Evolutionary conservation across 2,329 filamentous ascomycete species (phyloP).

Genomic region (Tolypocladium amazonense): DNA sequence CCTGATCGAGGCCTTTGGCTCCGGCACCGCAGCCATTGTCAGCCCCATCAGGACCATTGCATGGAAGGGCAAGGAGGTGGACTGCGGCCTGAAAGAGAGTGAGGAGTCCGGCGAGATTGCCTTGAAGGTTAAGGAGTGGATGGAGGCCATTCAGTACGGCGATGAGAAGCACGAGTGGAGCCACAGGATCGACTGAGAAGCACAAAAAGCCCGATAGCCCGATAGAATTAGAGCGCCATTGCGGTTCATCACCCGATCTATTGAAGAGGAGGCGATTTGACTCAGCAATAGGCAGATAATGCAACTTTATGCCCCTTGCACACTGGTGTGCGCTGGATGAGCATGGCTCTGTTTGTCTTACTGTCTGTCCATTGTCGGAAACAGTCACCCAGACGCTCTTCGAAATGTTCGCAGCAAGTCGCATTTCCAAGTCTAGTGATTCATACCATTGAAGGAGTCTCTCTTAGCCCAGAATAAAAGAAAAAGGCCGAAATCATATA

Average conservation of each 20-base stretch:
- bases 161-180: constrained; percentile 91
- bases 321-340: neutral
- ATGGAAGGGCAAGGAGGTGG: constrained; percentile 72
- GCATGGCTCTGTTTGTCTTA: neutral
- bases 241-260: neutral
- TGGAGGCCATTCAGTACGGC: constrained; percentile 90
- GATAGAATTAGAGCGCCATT: neutral
- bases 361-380: neutral
- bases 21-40: constrained; percentile 90
- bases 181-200: constrained; percentile 31
- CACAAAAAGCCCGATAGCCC: neutral
- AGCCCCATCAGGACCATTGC: constrained; percentile 81
- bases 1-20: constrained; percentile 84
- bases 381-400: neutral
- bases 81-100: constrained; percentile 69
- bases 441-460: constrained; percentile 17
- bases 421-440: constrained; percentile 16
- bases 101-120: constrained; percentile 86
- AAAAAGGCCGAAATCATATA: constrained; percentile 20
- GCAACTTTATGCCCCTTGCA: neutral
- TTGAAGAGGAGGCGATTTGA: neutral
- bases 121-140: constrained; percentile 87
- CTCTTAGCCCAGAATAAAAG: constrained; percentile 12
- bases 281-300: neutral
- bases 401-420: neutral